Base-by-base conservation (phyloP, 2,329 filamentous ascomycete species). In the Dothistroma pini region DNA sequence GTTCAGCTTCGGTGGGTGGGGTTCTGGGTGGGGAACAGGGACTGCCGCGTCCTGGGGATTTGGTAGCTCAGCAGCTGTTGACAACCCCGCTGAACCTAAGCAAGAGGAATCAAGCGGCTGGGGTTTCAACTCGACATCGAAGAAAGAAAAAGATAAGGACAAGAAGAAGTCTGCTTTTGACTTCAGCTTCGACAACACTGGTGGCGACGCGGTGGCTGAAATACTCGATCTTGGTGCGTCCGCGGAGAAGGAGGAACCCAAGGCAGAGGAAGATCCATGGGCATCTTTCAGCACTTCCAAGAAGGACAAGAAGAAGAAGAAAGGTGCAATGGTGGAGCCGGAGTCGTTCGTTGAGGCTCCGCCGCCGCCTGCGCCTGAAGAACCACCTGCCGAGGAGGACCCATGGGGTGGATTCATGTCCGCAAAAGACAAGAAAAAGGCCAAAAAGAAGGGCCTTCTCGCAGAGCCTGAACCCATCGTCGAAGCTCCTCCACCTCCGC, bases 141-240 rank as follows among this genome's bases (percentile, higher is more conserved):
- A 76, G 63, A 75, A 72, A 41, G 63, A 70, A 31, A 69, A 72
- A 32, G 50, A 60, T 41, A 72, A 74, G 60, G 74, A 75, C 60
- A 72, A 72, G 60, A 75, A 75, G 61, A 76, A 76, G 63, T 71
- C 75, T 31, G 66, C 55, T n/a, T 71, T 72, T 60, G 70, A 73
- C 59, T 71, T 72, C 63, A 65, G 64, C 58, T 68, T 72, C 44
- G 69, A 71, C 51, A 53, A 62, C 31, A 38, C 56, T 8, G 59
- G 41, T n/a, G 61, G 35, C 22, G 64, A 66, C 31, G 62, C 64
- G n/a, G 59, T 62, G 38, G 62, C 58, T 4, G 57, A 58, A 9
- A 59, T 58, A 12, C 48, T 63, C 19, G 68, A 70, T 49, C 60
- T 69, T n/a, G 66, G 63, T 21, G 57, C 60, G 35, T 58, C 69